Evolutionary conservation across 192 early-diverging fungal genomes (phyloP), one percentile per base, ranked within the genome.

Genomic region (Spinellus fusiger): DNA sequence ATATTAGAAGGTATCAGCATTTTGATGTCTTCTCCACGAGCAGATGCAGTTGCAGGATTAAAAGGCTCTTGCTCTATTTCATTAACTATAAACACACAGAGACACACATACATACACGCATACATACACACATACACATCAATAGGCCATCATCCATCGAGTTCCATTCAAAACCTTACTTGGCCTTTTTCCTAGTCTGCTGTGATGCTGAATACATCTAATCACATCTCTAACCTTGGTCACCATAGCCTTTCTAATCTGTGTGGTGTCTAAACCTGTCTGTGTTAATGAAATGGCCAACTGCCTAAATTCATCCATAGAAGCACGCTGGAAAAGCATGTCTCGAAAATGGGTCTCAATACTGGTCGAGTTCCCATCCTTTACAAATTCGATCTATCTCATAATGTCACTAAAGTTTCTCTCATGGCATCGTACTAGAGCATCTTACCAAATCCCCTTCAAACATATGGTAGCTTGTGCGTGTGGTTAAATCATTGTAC

Each of bases 291-390:
- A 70, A 34, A 74, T 75, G 10, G 74, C 77, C 60, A 84, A 68
- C 49, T 76, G 69, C 5, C 69, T 49, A 33, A 88, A 78, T 65
- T 90, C 88, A 62, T 88, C 88, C 49, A 81, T 83, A 5, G 86
- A 81, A 12, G 88, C 86, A 13, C 86, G 67, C 55, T 90, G 88
- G 48, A 82, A 90, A 16, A 90, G 64, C 66, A 90, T 68, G 33
- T 90, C 88, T 1, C 83, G 77, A 53, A 90, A 85, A 46, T 84
- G 74, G 5, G 81, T 80, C 44, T 84, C 78, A 48, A 81, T 76
- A 27, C 77, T 84, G 56, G 86, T 79, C 22, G 82, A 80, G 54
- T 84, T 79, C 28, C 84, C 77, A 60, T 84, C 75, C 38, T 71
- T 63, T 3, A 87, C 79, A 56, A 83, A 76, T 38, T 84, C 79